These are phyloP conservation scores for Cladorrhinum samala DNA, from an alignment of 495 filamentous ascomycete species.

Conservation along the genomic window DNA sequence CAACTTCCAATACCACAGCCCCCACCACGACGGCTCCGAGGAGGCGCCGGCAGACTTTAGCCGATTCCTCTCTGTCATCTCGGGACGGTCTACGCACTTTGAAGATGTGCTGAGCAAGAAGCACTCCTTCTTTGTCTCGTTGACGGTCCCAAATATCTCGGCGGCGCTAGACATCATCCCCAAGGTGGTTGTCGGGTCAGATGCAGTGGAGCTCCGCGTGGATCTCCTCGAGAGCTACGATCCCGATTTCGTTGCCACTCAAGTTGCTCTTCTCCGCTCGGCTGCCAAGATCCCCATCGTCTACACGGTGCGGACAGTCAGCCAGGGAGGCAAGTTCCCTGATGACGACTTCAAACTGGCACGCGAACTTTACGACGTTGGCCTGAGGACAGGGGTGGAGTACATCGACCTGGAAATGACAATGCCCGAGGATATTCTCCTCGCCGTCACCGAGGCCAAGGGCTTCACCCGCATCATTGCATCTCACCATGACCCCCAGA, in stretches of 20 bases:
- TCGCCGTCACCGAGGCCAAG: conserved; percentile 59
- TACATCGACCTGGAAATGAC: conserved; percentile 92
- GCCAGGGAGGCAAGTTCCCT: conserved; percentile 85
- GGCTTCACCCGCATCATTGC: conserved; percentile 76
- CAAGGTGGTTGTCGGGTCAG: conserved; percentile 73
- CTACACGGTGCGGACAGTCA: conserved; percentile 82
- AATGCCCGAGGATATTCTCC: conserved; percentile 66
- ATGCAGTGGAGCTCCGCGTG: conserved; percentile 91
- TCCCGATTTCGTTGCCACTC: conserved; percentile 70
- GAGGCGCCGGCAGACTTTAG: conserved; percentile 71
- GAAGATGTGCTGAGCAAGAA: conserved; percentile 60
- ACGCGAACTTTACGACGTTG: conserved; percentile 66
- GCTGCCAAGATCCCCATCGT: conserved; percentile 77
- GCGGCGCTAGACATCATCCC: conserved; percentile 57
- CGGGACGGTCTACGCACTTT: conserved; percentile 61
- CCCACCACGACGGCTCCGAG: conserved; percentile 52
- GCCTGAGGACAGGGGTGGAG: conserved; percentile 76
- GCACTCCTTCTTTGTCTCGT: conserved; percentile 85
- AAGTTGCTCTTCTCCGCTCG: conserved; percentile 73
- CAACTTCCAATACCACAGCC: conserved; percentile 89
- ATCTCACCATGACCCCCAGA: conserved; percentile 85
- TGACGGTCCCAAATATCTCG: conserved; percentile 73
- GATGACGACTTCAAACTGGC: conserved; percentile 66
- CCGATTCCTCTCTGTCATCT: conserved; percentile 69
- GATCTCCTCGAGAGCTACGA: conserved; percentile 78